Evolutionary conservation across 345 rosid species (phyloP), one percentile per base, ranked within the genome.

Genomic region (Aegle marmelos): DNA sequence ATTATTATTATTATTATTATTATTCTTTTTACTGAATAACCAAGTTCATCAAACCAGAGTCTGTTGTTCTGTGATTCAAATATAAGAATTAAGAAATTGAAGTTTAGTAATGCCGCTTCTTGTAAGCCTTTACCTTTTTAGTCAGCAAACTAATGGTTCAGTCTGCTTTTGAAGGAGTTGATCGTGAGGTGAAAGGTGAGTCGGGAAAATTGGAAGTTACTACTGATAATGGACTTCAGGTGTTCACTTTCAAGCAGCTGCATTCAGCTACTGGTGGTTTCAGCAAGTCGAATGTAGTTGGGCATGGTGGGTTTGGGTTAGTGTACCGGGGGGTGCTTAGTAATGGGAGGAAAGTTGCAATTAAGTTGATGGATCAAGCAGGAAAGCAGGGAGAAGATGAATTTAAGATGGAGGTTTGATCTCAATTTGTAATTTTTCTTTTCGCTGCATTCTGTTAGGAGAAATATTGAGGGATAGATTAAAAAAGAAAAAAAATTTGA

Each of bases 301-400:
- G 98, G n/a, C 90, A 91, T 4, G 97, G 98, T 78, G 94, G 90
- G 16, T 94, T 94, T 33, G 98, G 98, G 3, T 81, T 80, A 22
- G 98, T 94, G 6, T 92, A 90, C 62, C 84, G 88, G 25, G 97
- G 97, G 22, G 91, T 87, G 67, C 91, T 94, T 74, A 77, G 48
- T 64, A 81, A 89, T 84, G 92, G 98, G 9, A 86, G 79, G 78
- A 91, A 85, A 88, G 89, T 92, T 78, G 97, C 94, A 76, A 83
- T 94, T 36, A 94, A 94, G 88, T 83, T 89, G 22, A 90, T 94
- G 90, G 92, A 90, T 84, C 93, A 90, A 79, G 94, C 91, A 0
- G 99, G 98, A 74, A 89, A 89, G 83, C 99, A 96, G 82, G 97
- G 97, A 9, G 98, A 91, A 79, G 97, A 94, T 69, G 99, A 96